Conservation (phyloP, 2,329 filamentous ascomycete species). For the Pestalotiopsis sp. region DNA sequence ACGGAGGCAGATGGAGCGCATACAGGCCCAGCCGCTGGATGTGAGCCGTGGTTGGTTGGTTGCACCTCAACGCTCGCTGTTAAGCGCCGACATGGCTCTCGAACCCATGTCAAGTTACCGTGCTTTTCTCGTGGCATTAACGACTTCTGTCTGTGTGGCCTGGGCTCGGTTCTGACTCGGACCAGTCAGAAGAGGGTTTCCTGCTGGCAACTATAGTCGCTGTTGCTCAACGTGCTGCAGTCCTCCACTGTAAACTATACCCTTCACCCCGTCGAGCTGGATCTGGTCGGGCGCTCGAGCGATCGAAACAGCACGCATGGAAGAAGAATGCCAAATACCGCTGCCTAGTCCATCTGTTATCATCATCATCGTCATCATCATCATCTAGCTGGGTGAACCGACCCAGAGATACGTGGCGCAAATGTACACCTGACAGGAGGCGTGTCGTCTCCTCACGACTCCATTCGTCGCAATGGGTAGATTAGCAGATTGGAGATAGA, state of each 20-base stretch:
- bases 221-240: background rate
- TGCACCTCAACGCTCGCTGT: conserved; percentile 24
- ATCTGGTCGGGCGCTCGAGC: background rate
- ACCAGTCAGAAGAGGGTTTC: background rate
- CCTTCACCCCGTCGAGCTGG: background rate
- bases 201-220: background rate
- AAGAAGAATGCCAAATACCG: too few species aligned
- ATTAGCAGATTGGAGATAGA: background rate
- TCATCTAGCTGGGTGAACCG: background rate
- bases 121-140: background rate
- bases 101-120: background rate
- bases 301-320: background rate
- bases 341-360: background rate
- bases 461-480: background rate
- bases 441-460: background rate
- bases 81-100: conserved; percentile 33
- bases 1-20: conserved; percentile 27
- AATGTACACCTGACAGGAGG: background rate
- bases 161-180: background rate
- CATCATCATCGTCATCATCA: background rate
- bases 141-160: background rate
- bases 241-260: background rate
- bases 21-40: conserved; percentile 17
- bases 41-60: conserved; percentile 29
- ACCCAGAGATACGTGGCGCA: background rate